These are phyloP conservation scores for Juncus effusus DNA, from an alignment of 176 grass and related monocot species.

Conservation along the genomic window DNA sequence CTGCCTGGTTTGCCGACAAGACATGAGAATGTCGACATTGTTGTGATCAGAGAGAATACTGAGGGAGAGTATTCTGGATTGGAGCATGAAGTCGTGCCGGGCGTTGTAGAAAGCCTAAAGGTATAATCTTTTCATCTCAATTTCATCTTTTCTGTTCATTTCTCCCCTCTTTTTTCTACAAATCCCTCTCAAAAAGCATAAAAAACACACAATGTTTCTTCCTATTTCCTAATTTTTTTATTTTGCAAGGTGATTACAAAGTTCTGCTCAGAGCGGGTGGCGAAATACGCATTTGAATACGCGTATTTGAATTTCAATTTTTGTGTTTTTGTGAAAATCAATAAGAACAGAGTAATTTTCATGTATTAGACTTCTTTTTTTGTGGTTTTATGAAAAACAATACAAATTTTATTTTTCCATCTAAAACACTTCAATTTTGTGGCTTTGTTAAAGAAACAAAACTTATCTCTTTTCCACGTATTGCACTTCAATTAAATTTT, in stretches of 20 bases:
- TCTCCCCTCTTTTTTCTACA: constrained; percentile 3
- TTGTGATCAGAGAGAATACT: constrained; percentile 96
- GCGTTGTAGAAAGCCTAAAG: constrained; percentile 90
- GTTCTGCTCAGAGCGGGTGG: constrained; percentile 91
- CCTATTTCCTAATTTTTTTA: not conserved
- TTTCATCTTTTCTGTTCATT: not conserved
- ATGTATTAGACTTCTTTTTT: too few relatives aligned
- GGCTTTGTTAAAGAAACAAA: too few relatives aligned
- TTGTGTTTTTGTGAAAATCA: too few relatives aligned
- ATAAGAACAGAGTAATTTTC: too few relatives aligned
- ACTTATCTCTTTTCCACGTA: too few relatives aligned
- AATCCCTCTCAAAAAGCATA: not conserved
- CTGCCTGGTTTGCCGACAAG: constrained; percentile 70
- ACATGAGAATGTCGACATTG: constrained; percentile 79
- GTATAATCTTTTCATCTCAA: constrained; percentile 25
- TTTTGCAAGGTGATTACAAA: constrained; percentile 93
- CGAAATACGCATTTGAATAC: constrained; percentile 96
- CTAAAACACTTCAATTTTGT: too few relatives aligned
- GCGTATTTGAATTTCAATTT: constrained; percentile 96
- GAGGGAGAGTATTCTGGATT: constrained; percentile 97
- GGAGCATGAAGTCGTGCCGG: constrained; percentile 89
- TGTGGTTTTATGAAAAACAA: too few relatives aligned
- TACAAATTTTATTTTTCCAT: too few relatives aligned
- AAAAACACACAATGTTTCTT: too few relatives aligned
- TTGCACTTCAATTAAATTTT: too few relatives aligned